Percentiles rank a stretch among this genome's conserved stretches.
Evolutionary conservation across 441 rosid species (phyloP).

Genomic region (Gossypium davidsonii): DNA sequence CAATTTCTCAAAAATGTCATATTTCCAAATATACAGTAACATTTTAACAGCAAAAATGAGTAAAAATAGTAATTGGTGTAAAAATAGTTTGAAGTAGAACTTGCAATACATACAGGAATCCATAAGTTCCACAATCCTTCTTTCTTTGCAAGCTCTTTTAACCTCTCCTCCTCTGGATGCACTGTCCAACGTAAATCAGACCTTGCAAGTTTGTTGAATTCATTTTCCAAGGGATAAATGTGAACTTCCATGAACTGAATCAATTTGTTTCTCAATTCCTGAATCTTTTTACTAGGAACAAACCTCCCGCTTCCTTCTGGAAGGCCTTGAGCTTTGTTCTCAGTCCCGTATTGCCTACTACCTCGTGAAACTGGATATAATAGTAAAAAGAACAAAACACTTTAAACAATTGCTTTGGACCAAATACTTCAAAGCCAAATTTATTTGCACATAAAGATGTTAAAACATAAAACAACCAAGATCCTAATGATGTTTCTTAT

Average conservation of each 20-base stretch:
- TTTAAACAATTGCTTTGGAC: constrained; percentile 2
- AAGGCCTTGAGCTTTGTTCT: constrained; percentile 29
- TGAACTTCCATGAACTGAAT: constrained; percentile 86
- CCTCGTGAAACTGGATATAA: constrained; percentile 28
- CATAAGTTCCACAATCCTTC: constrained; percentile 91
- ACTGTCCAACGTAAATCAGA: constrained; percentile 76
- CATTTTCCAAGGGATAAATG: constrained; percentile 74
- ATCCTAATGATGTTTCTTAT: background rate
- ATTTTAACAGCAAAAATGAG: background rate
- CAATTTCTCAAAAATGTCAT: constrained; percentile 8
- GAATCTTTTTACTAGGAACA: constrained; percentile 59
- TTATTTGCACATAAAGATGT: background rate
- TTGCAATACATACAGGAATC: constrained; percentile 60
- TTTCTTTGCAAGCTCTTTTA: constrained; percentile 82
- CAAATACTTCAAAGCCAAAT: background rate
- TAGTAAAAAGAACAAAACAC: constrained; percentile 5
- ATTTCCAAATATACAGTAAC: background rate
- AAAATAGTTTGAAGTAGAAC: constrained; percentile 11
- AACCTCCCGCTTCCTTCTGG: constrained; percentile 54
- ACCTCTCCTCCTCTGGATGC: constrained; percentile 89
- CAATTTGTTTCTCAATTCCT: constrained; percentile 58
- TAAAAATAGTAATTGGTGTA: background rate
- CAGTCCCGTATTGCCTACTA: constrained; percentile 14
- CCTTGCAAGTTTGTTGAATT: constrained; percentile 70
- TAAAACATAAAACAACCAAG: background rate